Evolutionary conservation across 1,139 yeast species (phyloP).

Genomic region (Yamadazyma aaseri): DNA sequence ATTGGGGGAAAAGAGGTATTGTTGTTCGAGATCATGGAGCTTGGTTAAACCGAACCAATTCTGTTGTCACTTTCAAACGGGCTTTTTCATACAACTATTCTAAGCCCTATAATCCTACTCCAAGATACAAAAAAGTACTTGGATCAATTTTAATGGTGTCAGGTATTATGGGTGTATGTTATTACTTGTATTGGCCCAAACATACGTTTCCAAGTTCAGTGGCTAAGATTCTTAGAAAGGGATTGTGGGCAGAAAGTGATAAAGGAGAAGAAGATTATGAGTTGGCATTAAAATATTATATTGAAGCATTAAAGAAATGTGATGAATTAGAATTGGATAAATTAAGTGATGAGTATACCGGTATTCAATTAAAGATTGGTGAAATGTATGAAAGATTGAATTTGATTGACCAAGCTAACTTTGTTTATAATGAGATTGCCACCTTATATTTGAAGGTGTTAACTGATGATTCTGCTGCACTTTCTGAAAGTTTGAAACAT

Average conservation of each 20-base stretch:
- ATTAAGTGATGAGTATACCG: constrained; percentile 55
- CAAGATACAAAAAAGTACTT: constrained; percentile 22
- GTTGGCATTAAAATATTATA: constrained; percentile 67
- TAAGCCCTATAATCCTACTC: constrained; percentile 15
- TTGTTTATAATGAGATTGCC: constrained; percentile 65
- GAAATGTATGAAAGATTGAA: constrained; percentile 78
- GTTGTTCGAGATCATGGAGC: too few species aligned
- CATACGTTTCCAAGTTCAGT: constrained; percentile 55
- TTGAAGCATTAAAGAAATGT: constrained; percentile 52
- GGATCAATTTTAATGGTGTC: constrained; percentile 28
- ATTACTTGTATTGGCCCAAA: constrained; percentile 63
- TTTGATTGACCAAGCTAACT: constrained; percentile 60
- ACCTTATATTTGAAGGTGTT: constrained; percentile 61
- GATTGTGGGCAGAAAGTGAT: constrained; percentile 81
- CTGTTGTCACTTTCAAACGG: too few species aligned
- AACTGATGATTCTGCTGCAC: constrained; percentile 21
- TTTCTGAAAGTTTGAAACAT: constrained; percentile 21
- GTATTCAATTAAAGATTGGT: constrained; percentile 79
- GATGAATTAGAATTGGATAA: constrained; percentile 47
- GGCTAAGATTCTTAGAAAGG: constrained; percentile 69
- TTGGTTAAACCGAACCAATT: too few species aligned
- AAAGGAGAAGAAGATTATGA: constrained; percentile 62
- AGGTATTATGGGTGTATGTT: constrained; percentile 26
- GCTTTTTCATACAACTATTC: constrained; percentile 8
- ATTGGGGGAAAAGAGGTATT: too few species aligned